Conservation (phyloP, 352 stramenopile species). For the Pythium volutum region DNA sequence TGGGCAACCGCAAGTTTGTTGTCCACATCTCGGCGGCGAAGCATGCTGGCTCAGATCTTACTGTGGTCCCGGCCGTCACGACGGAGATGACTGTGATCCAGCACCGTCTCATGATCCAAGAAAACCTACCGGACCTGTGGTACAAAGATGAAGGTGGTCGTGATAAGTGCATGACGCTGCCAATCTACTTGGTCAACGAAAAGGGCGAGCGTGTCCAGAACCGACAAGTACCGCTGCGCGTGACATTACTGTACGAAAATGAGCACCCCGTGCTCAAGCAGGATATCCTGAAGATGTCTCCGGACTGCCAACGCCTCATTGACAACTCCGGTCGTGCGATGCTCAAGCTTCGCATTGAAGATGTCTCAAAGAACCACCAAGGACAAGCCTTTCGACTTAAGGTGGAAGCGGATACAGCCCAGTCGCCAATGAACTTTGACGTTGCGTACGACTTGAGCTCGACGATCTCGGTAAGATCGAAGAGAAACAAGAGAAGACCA, state of each 20-base stretch:
- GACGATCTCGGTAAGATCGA: constrained; percentile 92
- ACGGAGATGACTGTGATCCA: constrained; percentile 85
- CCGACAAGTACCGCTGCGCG: constrained; percentile 66
- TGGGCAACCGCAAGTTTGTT: constrained; percentile 86
- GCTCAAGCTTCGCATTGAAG: constrained; percentile 92
- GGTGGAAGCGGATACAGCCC: constrained; percentile 87
- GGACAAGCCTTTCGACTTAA: constrained; percentile 92
- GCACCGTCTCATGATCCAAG: constrained; percentile 79
- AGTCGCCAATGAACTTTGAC: constrained; percentile 87
- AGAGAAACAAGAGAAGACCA: constrained; percentile 91
- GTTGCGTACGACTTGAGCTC: constrained; percentile 89
- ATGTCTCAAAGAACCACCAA: constrained; percentile 97
- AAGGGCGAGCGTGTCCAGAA: constrained; percentile 78
- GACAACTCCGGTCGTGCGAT: constrained; percentile 77
- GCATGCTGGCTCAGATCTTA: constrained; percentile 42
- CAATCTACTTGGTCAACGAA: constrained; percentile 73
- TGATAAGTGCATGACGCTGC: constrained; percentile 85
- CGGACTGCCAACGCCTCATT: constrained; percentile 83
- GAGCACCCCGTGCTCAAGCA: constrained; percentile 92
- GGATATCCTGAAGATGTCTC: constrained; percentile 92
- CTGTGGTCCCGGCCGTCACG: constrained; percentile 62
- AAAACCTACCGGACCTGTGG: constrained; percentile 81
- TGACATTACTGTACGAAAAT: constrained; percentile 86
- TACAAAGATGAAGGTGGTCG: constrained; percentile 85
- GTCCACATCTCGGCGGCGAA: constrained; percentile 72